Evolutionary conservation across 176 grass and related monocot genomes (phyloP).

Genomic region (Themeda triandra): DNA sequence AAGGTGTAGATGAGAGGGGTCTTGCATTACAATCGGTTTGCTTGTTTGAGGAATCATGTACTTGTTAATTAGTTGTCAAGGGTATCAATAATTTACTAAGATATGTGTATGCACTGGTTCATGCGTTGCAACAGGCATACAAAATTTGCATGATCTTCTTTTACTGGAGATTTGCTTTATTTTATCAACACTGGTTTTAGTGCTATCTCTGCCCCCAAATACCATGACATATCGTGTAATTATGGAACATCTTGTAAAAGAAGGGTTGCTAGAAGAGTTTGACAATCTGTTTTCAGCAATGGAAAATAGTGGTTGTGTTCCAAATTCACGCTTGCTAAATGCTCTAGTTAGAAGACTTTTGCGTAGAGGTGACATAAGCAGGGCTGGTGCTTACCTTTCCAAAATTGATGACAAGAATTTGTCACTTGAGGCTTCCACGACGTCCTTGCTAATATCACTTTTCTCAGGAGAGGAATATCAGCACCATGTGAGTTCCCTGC

Average conservation of each 20-base stretch:
- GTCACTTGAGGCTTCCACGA: conserved; percentile 1
- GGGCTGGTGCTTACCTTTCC: not conserved
- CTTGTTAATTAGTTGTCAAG: too few relatives aligned
- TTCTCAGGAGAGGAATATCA: not conserved
- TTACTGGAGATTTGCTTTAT: too few relatives aligned
- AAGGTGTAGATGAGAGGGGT: not conserved
- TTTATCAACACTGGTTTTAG: not conserved
- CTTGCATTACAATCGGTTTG: too few relatives aligned
- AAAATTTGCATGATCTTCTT: too few relatives aligned
- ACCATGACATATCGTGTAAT: not conserved
- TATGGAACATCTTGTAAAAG: not conserved
- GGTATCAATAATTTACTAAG: too few relatives aligned
- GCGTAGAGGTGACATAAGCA: not conserved
- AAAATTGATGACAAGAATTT: not conserved
- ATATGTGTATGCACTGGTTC: too few relatives aligned
- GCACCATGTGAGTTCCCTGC: not conserved
- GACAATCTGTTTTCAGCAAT: not conserved
- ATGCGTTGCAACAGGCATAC: too few relatives aligned
- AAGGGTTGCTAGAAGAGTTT: not conserved
- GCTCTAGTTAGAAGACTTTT: not conserved
- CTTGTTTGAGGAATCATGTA: too few relatives aligned
- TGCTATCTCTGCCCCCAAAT: not conserved
- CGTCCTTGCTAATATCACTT: not conserved
- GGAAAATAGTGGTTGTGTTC: not conserved
- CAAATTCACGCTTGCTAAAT: not conserved